Base-by-base conservation (phyloP, 1,284 basidiomycete species). In the Rhodotorula sp. region DNA sequence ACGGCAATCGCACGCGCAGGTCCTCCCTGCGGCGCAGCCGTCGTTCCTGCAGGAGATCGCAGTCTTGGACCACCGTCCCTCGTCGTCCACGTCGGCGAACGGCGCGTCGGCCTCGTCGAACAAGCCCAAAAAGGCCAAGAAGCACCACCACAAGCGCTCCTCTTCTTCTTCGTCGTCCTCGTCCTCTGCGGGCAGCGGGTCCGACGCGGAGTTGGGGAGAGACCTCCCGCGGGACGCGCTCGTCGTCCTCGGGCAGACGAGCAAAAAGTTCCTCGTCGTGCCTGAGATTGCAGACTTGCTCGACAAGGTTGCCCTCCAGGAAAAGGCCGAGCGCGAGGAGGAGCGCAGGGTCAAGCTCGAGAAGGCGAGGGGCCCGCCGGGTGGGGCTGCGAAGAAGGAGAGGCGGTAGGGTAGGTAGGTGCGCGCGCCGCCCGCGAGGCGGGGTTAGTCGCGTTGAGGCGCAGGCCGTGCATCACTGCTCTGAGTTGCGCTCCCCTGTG, bases 1-100 rank as follows among this genome's bases (percentile, higher is more conserved):
- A 19, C 46, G 46, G n/a, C n/a, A 13, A 3, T n/a, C n/a, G 22
- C 48, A 27, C 50, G n/a, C 27, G n/a, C 56, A 78, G 77, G 67
- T 79, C 53, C 70, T 79, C 56, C 77, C 78, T 32, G 78, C 75
- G 17, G 78, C 78, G 12, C 76, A 77, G 55, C 74, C 78, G n/a
- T 69, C 69, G 17, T 79, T 79, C 71, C 58, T 79, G 22, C 78
- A 79, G 55, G 78, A 79, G 63, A 69, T 79, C 34, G 78, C 75
- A 29, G 66, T 79, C 53, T 53, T 79, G 44, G 72, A 76, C 57
- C 74, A 72, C 65, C 71, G 57, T 8, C 50, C 51, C 9, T 27
- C 50, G 27, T 9, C 59, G 17, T 32, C 44, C 21, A 22, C 44
- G 12, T 27, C 55, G 8, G 55, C 34, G 41, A 50, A 50, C 59